Evolutionary conservation across 768 basidiomycete genomes (phyloP).

Genomic region (Coprinopsis sp.): DNA sequence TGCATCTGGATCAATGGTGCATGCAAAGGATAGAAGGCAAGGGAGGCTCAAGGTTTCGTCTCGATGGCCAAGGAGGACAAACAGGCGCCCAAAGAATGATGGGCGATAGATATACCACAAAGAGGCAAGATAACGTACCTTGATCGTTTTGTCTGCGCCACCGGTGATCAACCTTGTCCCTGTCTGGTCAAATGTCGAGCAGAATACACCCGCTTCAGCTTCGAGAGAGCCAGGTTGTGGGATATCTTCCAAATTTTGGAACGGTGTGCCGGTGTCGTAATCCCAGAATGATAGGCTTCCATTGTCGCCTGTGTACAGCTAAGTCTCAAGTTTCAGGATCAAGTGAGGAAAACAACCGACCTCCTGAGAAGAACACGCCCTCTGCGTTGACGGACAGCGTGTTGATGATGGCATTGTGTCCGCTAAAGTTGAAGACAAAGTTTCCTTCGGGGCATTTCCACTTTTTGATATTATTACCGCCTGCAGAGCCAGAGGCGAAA

Average conservation of each 20-base stretch:
- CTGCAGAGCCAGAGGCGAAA: constrained; percentile 92
- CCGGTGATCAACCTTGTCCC: constrained; percentile 94
- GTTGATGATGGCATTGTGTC: constrained; percentile 98
- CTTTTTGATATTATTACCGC: constrained; percentile 99
- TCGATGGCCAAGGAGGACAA: neutral
- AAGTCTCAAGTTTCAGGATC: neutral
- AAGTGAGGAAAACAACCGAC: constrained; percentile 38
- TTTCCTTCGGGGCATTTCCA: constrained; percentile 98
- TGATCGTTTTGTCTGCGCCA: constrained; percentile 98
- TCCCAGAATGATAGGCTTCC: constrained; percentile 93
- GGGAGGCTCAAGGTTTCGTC: constrained; percentile 2
- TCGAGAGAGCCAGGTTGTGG: constrained; percentile 98
- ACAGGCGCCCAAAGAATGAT: constrained; percentile 5
- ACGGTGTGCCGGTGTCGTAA: constrained; percentile 88
- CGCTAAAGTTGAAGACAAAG: constrained; percentile 95
- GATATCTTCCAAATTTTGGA: constrained; percentile 90
- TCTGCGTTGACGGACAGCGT: constrained; percentile 91
- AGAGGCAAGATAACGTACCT: constrained; percentile 46
- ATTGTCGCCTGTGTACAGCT: constrained; percentile 65
- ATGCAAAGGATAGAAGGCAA: neutral
- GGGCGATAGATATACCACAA: too few relatives aligned
- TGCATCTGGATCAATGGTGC: neutral
- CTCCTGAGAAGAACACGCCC: constrained; percentile 96
- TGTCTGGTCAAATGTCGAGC: constrained; percentile 94
- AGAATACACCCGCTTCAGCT: constrained; percentile 95